A percentile compares a stretch with the other conserved stretches of the same genome.
These are phyloP conservation scores for Helicocarpus griseus DNA, from an alignment of 2,329 filamentous ascomycete species.

Conservation along the genomic window DNA sequence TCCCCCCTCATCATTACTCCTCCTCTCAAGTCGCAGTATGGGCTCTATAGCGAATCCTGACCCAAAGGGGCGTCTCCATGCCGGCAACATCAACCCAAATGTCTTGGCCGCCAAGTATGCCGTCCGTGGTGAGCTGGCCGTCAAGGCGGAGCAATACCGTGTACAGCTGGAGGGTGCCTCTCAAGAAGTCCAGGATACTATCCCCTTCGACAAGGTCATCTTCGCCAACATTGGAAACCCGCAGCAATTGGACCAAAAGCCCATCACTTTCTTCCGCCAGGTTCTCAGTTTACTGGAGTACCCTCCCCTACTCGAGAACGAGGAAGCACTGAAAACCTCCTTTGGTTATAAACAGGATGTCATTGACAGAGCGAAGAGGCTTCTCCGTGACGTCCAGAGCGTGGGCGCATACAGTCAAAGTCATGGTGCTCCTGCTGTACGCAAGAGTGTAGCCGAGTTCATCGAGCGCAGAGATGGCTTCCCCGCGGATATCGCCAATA, in stretches of 20 bases:
- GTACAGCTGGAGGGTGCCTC: constrained; percentile 47
- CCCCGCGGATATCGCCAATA: constrained; percentile 65
- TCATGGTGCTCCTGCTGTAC: constrained; percentile 75
- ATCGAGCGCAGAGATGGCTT: constrained; percentile 89
- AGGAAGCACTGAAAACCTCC: constrained; percentile 62
- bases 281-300: constrained; percentile 90
- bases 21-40: constrained; percentile 7
- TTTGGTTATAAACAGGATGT: constrained; percentile 89
- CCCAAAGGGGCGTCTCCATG: constrained; percentile 47
- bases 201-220: constrained; percentile 87
- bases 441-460: constrained; percentile 83
- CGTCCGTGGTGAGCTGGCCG: constrained; percentile 88
- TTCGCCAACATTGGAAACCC: constrained; percentile 98
- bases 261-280: constrained; percentile 97
- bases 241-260: constrained; percentile 97
- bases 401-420: constrained; percentile 96
- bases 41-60: constrained; percentile 8
- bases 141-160: constrained; percentile 86
- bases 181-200: constrained; percentile 16
- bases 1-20: background rate
- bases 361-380: constrained; percentile 67
- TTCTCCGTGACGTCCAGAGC: constrained; percentile 75
- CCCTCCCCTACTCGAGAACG: constrained; percentile 70
- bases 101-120: constrained; percentile 86
- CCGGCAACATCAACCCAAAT: constrained; percentile 87